phyloP scores from a whole-genome alignment of 2,329 filamentous ascomycete genomes.

The Dryadomyces quercivorus region DNA sequence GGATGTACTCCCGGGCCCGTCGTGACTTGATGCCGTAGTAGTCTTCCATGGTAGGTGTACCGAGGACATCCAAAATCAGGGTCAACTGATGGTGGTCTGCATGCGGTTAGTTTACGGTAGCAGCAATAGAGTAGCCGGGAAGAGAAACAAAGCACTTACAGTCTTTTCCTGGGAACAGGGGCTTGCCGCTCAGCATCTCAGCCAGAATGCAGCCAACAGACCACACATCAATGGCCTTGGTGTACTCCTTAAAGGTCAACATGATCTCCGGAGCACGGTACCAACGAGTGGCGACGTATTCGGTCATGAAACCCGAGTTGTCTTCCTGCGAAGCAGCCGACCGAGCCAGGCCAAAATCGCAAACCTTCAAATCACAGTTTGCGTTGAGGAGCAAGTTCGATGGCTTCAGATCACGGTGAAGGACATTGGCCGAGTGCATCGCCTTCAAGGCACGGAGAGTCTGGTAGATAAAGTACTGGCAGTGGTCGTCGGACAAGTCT shows the following conservation, averaged over 20 bases:
- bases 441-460: constrained; percentile 94
- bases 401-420: constrained; percentile 94
- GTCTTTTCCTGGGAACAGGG: constrained; percentile 94
- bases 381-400: constrained; percentile 95
- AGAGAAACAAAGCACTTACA: constrained; percentile 48
- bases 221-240: constrained; percentile 98
- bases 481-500: constrained; percentile 96
- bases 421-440: constrained; percentile 97
- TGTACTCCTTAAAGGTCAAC: constrained; percentile 99
- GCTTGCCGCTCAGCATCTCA: constrained; percentile 98
- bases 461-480: constrained; percentile 99
- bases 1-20: constrained; percentile 93
- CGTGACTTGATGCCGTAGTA: constrained; percentile 99
- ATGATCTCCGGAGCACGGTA: constrained; percentile 99
- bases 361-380: constrained; percentile 98
- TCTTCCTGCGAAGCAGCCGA: constrained; percentile 96
- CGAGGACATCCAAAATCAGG: constrained; percentile 90
- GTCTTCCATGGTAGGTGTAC: constrained; percentile 98
- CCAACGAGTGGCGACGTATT: constrained; percentile 99
- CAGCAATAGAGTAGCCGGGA: neutral
- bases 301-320: constrained; percentile 99
- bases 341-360: constrained; percentile 91
- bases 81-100: constrained; percentile 95
- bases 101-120: neutral
- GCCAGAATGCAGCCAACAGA: constrained; percentile 96